These are phyloP conservation scores for Picea glauca DNA, from an alignment of 75 land plant species.

Conservation along the genomic window DNA sequence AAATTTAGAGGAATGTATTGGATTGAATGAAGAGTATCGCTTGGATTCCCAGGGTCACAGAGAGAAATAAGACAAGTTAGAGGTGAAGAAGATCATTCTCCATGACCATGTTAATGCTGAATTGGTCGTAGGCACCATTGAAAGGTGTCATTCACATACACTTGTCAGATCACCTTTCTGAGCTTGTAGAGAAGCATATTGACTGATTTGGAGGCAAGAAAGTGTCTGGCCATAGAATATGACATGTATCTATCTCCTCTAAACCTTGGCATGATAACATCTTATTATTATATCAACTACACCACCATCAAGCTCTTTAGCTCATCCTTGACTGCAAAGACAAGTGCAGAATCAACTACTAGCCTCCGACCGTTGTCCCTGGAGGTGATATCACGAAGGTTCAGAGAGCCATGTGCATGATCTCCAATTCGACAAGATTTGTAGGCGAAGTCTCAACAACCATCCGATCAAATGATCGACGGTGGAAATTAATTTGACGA, in stretches of 20 bases:
- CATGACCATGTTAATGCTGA: constrained; percentile 96
- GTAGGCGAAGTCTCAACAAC: too few relatives aligned
- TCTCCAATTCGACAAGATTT: too few relatives aligned
- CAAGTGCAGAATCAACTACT: constrained; percentile 13
- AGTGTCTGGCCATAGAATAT: constrained; percentile 83
- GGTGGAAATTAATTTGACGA: too few relatives aligned
- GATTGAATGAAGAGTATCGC: too few relatives aligned
- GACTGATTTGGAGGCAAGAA: constrained; percentile 79
- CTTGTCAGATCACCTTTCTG: constrained; percentile 95
- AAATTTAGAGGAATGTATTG: too few relatives aligned
- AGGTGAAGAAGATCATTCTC: constrained; percentile 6
- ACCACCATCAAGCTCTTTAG: constrained; percentile 90
- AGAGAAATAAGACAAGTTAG: too few relatives aligned
- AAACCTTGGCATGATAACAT: constrained; percentile 87
- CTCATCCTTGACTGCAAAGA: constrained; percentile 73
- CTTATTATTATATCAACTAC: constrained; percentile 86
- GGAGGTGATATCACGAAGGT: too few relatives aligned
- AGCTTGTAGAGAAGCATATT: constrained; percentile 75
- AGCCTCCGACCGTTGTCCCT: too few relatives aligned
- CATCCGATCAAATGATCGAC: too few relatives aligned
- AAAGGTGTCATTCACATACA: constrained; percentile 90
- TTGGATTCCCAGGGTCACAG: too few relatives aligned
- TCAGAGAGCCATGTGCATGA: too few relatives aligned
- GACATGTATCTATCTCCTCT: constrained; percentile 74
- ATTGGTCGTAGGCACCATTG: constrained; percentile 75